Base-by-base conservation (phyloP, 225 moss, liverwort and hornwort genomes). In the Marchantia paleacea region DNA sequence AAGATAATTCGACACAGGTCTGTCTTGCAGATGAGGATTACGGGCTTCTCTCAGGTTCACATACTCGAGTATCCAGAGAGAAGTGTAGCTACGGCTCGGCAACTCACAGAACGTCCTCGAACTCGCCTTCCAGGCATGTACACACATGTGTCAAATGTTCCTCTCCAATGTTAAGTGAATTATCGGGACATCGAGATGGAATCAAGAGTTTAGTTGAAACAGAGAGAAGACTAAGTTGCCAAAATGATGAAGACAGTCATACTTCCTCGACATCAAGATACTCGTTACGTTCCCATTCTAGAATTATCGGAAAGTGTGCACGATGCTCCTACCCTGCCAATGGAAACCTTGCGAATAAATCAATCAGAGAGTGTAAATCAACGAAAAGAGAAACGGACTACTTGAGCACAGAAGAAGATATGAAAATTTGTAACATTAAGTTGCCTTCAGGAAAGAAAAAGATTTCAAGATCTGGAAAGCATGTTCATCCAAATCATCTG, bases 61-160 rank as follows among this genome's bases (percentile, higher is more conserved):
- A 11, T 26, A 24, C 48, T 13, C 63, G 12, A 63, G 30, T 24
- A 16, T 47, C 39, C n/a, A 7, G 25, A 51, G 2, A 63, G 39
- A 58, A 39, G 19, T 30, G 13, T 10, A 52, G 52, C 50, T 19
- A 69, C 12, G 31, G 39, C 26, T 72, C 72, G 1, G 72, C 16
- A 51, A 26, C 49, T 20, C 50, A n/a, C 22, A 22, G 22, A 60
- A 25, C 12, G 49, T 50, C 25, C 22, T 49, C 50, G 15, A 65
- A 52, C 39, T n/a, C 26, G 65, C 24, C 14, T 50, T 51, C 78
- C 53, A 8, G 65, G 25, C 26, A 79, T 30, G 15, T 47, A 55
- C 52, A 55, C 19, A 69, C 20, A 55, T 79, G 79, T 47, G 69
- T 39, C 12, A 79, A 39, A 22, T 69, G 78, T 52, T 78, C 78